A percentile compares a stretch with the other conserved stretches of the same genome.
phyloP scores from a whole-genome alignment of 108 stramenopile genomes.

The Mayamaea pseudoterrestris region DNA sequence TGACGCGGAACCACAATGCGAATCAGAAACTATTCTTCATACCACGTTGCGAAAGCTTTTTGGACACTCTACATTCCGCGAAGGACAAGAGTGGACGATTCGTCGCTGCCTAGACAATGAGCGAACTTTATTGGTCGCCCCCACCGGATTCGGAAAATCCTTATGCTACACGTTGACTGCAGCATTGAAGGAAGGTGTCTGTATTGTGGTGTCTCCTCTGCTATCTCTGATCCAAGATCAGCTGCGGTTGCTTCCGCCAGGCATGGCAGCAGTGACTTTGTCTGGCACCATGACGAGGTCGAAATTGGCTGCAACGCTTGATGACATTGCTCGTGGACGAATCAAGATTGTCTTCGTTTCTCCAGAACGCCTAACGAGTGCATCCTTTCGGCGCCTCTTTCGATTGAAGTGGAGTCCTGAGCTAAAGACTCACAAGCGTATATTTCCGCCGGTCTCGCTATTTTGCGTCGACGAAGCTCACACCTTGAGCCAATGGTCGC shows the following conservation, averaged over 20 bases:
- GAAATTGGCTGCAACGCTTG: slow-evolving; percentile 66
- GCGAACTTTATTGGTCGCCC: slow-evolving; percentile 81
- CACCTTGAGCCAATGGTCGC: slow-evolving; percentile 89
- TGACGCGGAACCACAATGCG: slow-evolving; percentile 7
- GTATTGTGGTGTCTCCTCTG: slow-evolving; percentile 93
- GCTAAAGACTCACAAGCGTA: slow-evolving; percentile 38
- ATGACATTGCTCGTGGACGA: slow-evolving; percentile 59
- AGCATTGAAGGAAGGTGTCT: slow-evolving; percentile 76
- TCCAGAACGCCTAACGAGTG: slow-evolving; percentile 83
- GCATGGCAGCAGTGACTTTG: slow-evolving; percentile 75
- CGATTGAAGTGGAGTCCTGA: slow-evolving; percentile 52
- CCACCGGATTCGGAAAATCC: slow-evolving; percentile 97
- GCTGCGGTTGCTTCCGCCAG: slow-evolving; percentile 70
- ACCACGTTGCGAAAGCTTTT: slow-evolving; percentile 36
- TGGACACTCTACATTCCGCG: slow-evolving; percentile 63
- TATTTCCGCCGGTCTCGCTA: slow-evolving; percentile 76
- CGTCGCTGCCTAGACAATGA: slow-evolving; percentile 51
- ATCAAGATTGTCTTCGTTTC: slow-evolving; percentile 85
- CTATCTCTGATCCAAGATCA: slow-evolving; percentile 95
- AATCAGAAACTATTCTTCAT: slow-evolving; percentile 15
- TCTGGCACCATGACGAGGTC: slow-evolving; percentile 53
- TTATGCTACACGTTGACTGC: slow-evolving; percentile 95
- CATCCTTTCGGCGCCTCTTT: slow-evolving; percentile 84
- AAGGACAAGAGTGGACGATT: slow-evolving; percentile 90
- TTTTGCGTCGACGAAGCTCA: slow-evolving; percentile 96